Percentiles rank a stretch among this genome's conserved stretches.
These are phyloP conservation scores for Jamesozyma hellenica DNA, from an alignment of 805 yeast genomes.

Conservation along the genomic window DNA sequence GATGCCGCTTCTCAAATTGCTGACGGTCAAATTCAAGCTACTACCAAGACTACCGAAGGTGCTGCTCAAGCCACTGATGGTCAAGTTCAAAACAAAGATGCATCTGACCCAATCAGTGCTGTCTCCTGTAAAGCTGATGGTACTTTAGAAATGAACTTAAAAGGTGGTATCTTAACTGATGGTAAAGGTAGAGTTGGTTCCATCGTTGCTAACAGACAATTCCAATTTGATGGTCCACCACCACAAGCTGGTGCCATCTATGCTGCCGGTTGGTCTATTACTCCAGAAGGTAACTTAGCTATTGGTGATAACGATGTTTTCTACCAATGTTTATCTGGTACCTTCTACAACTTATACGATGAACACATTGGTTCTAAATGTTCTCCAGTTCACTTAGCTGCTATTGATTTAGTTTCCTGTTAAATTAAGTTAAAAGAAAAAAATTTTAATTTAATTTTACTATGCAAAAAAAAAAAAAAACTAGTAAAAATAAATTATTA, in stretches of 20 bases:
- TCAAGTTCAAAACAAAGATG: conserved; percentile 40
- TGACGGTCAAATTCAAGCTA: conserved; percentile 13
- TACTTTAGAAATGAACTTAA: conserved; percentile 46
- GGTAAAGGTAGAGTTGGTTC: conserved; percentile 61
- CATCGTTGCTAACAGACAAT: conserved; percentile 74
- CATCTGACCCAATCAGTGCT: conserved; percentile 28
- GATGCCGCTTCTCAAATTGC: no score
- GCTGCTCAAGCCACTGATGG: conserved; percentile 32
- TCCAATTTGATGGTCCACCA: conserved; percentile 81
- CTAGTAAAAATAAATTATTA: not conserved
- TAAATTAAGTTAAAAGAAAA: not conserved
- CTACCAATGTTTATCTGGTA: conserved; percentile 58
- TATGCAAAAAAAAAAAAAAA: not conserved
- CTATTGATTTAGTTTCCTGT: conserved; percentile 2
- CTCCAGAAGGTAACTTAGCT: conserved; percentile 44
- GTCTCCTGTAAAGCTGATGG: conserved; percentile 38
- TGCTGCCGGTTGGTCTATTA: conserved; percentile 59
- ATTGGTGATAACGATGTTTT: conserved; percentile 45
- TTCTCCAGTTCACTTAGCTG: not conserved
- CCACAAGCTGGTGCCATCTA: conserved; percentile 71
- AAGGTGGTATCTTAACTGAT: conserved; percentile 44
- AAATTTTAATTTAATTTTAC: not conserved
- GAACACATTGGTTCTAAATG: conserved; percentile 30
- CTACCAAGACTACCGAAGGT: conserved; percentile 24
- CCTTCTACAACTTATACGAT: conserved; percentile 59